A percentile compares a stretch with the other conserved stretches of the same genome.
Conservation (phyloP, 2,329 filamentous ascomycete genomes). For the Fusarium sp. region DNA sequence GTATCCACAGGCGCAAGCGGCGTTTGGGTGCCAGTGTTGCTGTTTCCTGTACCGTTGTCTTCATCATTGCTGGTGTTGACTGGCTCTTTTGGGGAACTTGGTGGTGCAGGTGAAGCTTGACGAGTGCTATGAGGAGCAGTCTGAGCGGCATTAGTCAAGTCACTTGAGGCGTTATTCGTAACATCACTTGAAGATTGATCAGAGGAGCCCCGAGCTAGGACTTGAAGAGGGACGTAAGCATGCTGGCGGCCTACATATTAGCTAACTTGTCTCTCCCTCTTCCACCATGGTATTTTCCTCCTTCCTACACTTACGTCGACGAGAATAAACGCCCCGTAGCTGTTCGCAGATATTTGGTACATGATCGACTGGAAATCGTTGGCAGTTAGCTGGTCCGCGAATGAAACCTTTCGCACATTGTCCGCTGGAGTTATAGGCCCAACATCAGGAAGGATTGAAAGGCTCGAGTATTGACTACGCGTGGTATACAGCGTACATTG, state of each 20-base stretch:
- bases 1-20: not conserved
- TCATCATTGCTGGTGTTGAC: too few relatives aligned
- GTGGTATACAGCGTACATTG: constrained; percentile 38
- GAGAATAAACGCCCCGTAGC: constrained; percentile 40
- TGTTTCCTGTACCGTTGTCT: not conserved
- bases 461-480: constrained; percentile 6
- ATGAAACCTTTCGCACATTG: constrained; percentile 48
- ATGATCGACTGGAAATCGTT: constrained; percentile 44
- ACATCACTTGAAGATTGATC: not conserved
- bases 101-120: not conserved
- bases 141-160: not conserved
- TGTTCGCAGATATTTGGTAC: constrained; percentile 21
- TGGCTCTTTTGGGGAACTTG: not conserved
- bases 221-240: constrained; percentile 15
- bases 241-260: constrained; percentile 5
- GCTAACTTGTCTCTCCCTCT: not conserved
- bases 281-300: not conserved
- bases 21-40: not conserved
- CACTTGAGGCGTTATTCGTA: not conserved
- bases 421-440: constrained; percentile 36
- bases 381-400: constrained; percentile 43
- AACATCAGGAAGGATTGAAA: constrained; percentile 11
- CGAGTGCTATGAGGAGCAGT: not conserved
- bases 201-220: constrained; percentile 4
- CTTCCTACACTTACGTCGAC: constrained; percentile 38